Conservation (phyloP, 176 grass and related monocot species). For the Avena atlantica region DNA sequence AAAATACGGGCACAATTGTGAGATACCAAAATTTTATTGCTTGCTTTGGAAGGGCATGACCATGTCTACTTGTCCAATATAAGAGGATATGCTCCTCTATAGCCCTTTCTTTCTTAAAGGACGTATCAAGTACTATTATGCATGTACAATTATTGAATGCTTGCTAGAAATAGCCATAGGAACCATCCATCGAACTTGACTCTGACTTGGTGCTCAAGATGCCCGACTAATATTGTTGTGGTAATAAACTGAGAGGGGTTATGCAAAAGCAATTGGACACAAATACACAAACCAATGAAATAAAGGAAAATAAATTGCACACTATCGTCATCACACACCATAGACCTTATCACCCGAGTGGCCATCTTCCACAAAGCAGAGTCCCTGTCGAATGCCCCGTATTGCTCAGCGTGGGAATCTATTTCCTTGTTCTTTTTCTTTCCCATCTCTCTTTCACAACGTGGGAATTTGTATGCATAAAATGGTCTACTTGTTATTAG, state of each 20-base stretch:
- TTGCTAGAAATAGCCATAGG: constrained; percentile 24
- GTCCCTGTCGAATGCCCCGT: constrained; percentile 48
- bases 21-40: neutral
- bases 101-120: neutral
- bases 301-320: neutral
- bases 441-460: too few relatives aligned
- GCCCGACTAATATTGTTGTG: too few relatives aligned
- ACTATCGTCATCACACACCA: constrained; percentile 44
- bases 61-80: neutral
- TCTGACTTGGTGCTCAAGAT: constrained; percentile 41
- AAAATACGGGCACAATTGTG: too few relatives aligned
- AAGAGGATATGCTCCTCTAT: neutral
- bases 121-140: neutral
- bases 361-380: constrained; percentile 38
- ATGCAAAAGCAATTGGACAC: neutral
- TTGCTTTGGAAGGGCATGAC: neutral
- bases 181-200: constrained; percentile 34
- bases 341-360: constrained; percentile 26
- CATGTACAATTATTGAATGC: constrained; percentile 28
- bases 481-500: too few relatives aligned
- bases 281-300: neutral
- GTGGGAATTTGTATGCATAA: too few relatives aligned
- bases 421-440: constrained; percentile 44
- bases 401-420: constrained; percentile 47
- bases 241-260: constrained; percentile 15